Percentiles rank a stretch among this genome's conserved stretches.
Evolutionary conservation across 2,329 filamentous ascomycete species (phyloP).

Genomic region (Xylaria hypoxylon): DNA sequence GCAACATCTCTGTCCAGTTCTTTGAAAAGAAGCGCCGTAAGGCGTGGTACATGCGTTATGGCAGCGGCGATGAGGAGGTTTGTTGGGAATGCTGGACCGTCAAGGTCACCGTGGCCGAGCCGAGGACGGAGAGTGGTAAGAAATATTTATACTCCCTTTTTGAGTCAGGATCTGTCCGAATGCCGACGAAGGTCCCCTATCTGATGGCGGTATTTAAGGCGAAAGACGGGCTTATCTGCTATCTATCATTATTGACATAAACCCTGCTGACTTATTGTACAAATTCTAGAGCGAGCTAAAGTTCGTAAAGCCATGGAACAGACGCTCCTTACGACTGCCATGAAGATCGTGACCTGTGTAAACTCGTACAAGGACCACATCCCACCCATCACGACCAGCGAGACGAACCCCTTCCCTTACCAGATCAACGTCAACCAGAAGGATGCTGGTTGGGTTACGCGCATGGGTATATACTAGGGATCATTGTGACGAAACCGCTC

Average conservation of each 20-base stretch:
- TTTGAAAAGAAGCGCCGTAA: conserved; percentile 92
- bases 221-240: background rate
- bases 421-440: conserved; percentile 91
- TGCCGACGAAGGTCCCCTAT: background rate
- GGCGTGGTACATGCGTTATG: conserved; percentile 75
- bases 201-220: background rate
- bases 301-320: conserved; percentile 92
- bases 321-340: conserved; percentile 84
- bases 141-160: conserved; percentile 27
- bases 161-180: background rate
- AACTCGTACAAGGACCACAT: conserved; percentile 96
- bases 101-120: conserved; percentile 91
- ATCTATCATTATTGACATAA: background rate
- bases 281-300: conserved; percentile 79
- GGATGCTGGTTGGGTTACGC: conserved; percentile 79
- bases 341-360: conserved; percentile 90
- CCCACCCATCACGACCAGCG: conserved; percentile 92
- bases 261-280: conserved; percentile 17
- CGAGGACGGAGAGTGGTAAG: conserved; percentile 87
- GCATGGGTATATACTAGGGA: conserved; percentile 57
- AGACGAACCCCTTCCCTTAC: conserved; percentile 94
- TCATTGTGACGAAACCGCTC: conserved; percentile 6
- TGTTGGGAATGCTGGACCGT: conserved; percentile 98
- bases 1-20: conserved; percentile 88
- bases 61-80: conserved; percentile 83